Evolutionary conservation across 306 rosid species (phyloP), one percentile per base, ranked within the genome.

Genomic region (Ziziphus jujuba): DNA sequence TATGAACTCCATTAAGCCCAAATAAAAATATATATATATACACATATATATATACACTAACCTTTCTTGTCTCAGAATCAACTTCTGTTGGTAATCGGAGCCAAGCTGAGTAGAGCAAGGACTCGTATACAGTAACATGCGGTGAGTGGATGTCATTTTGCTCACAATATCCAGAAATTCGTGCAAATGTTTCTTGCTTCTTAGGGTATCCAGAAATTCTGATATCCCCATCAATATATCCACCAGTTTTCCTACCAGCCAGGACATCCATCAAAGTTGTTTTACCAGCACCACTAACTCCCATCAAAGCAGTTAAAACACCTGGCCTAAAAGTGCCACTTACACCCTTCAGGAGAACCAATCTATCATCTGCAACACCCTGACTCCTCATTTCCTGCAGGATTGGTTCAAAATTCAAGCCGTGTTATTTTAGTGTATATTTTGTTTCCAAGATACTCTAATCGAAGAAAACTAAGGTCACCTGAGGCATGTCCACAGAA

Each of bases 211-310:
- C 85, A 19, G 85, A 81, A 47, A 81, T 81, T 56, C 56, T 77
- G 12, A 81, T 70, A 35, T 64, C 72, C 12, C 85, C 85, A 13
- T 77, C 82, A 50, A 81, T 81, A 70, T 81, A 77, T 35, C 85
- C 82, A 19, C 85, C 82, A 10, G 85, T 81, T 70, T 81, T 81
- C 40, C 85, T 73, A 5, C 85, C 85, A 0, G 85, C 78, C 13
- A 77, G 75, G 36, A 81, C 82, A 52, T 81, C 85, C 85, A 81
- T 81, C 56, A 81, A 66, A 59, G 82, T 81, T 34, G 85, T 81
- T 56, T 81, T 81, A 35, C 85, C 85, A 44, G 85, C 85, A 25
- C 85, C 85, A 65, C 85, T 81, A 7, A 81, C 82, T 14, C 85
- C 82, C 49, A 77, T 80, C 16, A 77, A 56, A 48, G 85, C 85